These are phyloP conservation scores for Dothistroma pini DNA, from an alignment of 2,329 filamentous ascomycete species.

Conservation along the genomic window DNA sequence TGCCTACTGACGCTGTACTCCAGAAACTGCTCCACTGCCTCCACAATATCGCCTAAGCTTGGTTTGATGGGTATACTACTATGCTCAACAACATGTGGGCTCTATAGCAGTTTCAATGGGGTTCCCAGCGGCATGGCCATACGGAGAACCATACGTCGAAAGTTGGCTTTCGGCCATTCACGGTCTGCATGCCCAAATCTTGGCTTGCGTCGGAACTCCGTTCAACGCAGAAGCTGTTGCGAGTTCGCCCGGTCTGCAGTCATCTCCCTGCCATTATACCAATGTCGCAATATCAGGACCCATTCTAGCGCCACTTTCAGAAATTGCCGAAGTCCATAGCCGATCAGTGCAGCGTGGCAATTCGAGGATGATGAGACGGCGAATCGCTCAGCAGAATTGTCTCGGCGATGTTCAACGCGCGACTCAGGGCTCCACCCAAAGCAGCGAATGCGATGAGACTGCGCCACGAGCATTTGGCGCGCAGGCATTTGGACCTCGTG, in stretches of 20 bases:
- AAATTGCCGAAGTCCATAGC: not conserved
- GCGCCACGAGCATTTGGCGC: not conserved
- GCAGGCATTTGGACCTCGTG: slow-evolving; percentile 1
- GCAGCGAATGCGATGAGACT: not conserved
- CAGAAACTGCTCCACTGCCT: slow-evolving; percentile 9
- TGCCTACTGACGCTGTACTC: slow-evolving; percentile 6
- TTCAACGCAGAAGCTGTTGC: slow-evolving; percentile 1
- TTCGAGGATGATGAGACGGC: not conserved
- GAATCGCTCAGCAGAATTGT: not conserved
- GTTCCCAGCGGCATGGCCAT: slow-evolving; percentile 2
- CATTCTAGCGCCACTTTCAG: slow-evolving; percentile 4
- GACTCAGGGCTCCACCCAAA: not conserved
- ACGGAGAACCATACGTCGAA: not conserved
- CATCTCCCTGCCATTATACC: not conserved
- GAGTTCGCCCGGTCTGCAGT: slow-evolving; percentile 4
- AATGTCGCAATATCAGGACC: slow-evolving; percentile 2
- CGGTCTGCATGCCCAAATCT: not conserved
- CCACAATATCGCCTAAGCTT: slow-evolving; percentile 19
- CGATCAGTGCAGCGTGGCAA: not conserved
- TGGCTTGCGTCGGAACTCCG: not conserved
- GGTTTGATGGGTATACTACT: not conserved
- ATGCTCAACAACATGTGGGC: slow-evolving; percentile 7
- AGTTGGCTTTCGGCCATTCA: not conserved
- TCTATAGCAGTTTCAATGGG: not conserved
- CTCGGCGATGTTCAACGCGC: not conserved